A percentile compares a stretch with the other conserved stretches of the same genome.
Evolutionary conservation across 2,329 filamentous ascomycete species (phyloP).

Genomic region (Fusarium buxicola): DNA sequence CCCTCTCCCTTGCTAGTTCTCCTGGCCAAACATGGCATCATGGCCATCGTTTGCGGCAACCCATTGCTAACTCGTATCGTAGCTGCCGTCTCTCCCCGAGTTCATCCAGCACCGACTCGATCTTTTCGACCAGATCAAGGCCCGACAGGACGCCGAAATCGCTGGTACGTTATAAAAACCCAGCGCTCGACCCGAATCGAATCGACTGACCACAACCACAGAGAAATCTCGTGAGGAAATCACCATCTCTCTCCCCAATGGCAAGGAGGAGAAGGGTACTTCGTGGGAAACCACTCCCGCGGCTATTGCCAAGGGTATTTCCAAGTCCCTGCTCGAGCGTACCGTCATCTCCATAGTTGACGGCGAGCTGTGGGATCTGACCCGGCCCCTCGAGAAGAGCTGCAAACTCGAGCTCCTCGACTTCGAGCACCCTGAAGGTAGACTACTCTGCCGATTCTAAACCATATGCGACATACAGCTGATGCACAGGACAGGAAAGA

Average conservation of each 20-base stretch:
- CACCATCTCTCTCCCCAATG: conserved; percentile 78
- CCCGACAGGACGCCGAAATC: conserved; percentile 82
- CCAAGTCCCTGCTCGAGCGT: conserved; percentile 85
- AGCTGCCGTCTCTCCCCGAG: conserved; percentile 68
- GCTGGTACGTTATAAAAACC: conserved; percentile 50
- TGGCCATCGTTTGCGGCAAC: background rate
- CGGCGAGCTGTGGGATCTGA: conserved; percentile 90
- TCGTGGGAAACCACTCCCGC: conserved; percentile 93
- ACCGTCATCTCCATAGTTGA: conserved; percentile 89
- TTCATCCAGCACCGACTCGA: conserved; percentile 87
- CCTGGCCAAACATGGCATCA: conserved; percentile 10
- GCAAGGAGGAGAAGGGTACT: conserved; percentile 77
- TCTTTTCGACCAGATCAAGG: conserved; percentile 90
- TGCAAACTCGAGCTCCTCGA: conserved; percentile 87
- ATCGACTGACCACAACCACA: conserved; percentile 53
- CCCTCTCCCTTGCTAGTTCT: conserved; percentile 1
- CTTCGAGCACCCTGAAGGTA: conserved; percentile 70
- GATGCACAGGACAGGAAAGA: conserved; percentile 69
- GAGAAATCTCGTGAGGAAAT: conserved; percentile 79
- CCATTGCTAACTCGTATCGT: conserved; percentile 36
- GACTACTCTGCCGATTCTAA: background rate
- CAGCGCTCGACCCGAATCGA: conserved; percentile 10
- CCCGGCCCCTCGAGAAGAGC: conserved; percentile 87
- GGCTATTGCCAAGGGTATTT: conserved; percentile 81
- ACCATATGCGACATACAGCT: background rate